A percentile compares a stretch with the other conserved stretches of the same genome.
Conservation (phyloP, 345 rosid genomes). For the Durio zibethinus region DNA sequence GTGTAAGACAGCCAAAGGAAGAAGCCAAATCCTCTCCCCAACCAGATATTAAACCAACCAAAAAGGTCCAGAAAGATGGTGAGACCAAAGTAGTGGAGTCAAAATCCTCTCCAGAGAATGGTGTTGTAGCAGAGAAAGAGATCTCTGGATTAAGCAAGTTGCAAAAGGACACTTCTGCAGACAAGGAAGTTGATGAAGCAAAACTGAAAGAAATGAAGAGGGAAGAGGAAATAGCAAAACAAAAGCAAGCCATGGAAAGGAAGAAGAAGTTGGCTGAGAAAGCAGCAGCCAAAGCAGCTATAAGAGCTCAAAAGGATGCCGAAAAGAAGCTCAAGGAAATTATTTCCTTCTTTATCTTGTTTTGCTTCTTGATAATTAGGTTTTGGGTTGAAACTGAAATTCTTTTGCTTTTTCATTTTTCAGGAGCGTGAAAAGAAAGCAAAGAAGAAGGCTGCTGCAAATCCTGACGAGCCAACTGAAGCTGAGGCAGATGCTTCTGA, state of each 20-base stretch:
- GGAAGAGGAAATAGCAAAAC: slow-evolving; percentile 84
- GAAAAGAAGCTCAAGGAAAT: slow-evolving; percentile 87
- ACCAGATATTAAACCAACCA: slow-evolving; percentile 32
- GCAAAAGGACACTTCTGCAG: slow-evolving; percentile 32
- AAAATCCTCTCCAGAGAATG: slow-evolving; percentile 34
- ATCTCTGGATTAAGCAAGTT: slow-evolving; percentile 34
- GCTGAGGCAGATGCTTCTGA: slow-evolving; percentile 47
- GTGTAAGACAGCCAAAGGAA: slow-evolving; percentile 55
- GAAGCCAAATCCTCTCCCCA: slow-evolving; percentile 47
- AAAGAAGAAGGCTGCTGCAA: slow-evolving; percentile 60
- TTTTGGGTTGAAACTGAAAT: slow-evolving; percentile 13
- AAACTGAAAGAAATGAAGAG: slow-evolving; percentile 82
- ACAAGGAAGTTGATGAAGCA: slow-evolving; percentile 49
- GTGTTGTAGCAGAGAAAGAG: slow-evolving; percentile 33
- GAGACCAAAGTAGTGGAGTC: slow-evolving; percentile 36
- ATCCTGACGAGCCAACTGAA: slow-evolving; percentile 48
- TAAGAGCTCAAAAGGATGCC: slow-evolving; percentile 90
- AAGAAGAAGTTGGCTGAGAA: slow-evolving; percentile 92
- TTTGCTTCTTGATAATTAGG: not conserved
- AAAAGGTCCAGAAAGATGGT: slow-evolving; percentile 46
- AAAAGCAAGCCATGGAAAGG: slow-evolving; percentile 89
- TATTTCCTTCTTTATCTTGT: slow-evolving; percentile 8
- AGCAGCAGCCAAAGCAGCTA: slow-evolving; percentile 84
- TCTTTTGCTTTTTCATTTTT: not conserved
- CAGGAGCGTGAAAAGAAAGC: slow-evolving; percentile 93